Conservation (phyloP, 1,139 yeast species). For the Hemisphaericaspora xylanilytica region DNA sequence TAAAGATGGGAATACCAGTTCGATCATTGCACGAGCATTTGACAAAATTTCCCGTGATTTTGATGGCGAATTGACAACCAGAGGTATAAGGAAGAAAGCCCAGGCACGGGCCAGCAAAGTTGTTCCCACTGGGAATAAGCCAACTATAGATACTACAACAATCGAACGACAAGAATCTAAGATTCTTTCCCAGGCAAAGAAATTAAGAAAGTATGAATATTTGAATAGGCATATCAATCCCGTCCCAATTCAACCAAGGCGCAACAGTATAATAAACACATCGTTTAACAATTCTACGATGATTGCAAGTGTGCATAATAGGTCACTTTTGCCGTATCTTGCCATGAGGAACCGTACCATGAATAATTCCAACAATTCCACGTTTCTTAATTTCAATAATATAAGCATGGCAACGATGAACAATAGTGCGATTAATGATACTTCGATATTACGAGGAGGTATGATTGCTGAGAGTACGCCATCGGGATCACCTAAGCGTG, state of each 20-base stretch:
- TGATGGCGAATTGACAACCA: conserved; percentile 29
- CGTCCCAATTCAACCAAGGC: conserved; percentile 2
- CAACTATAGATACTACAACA: conserved; percentile 11
- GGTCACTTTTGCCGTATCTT: conserved; percentile 9
- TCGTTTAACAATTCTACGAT: conserved; percentile 12
- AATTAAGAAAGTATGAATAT: conserved; percentile 32
- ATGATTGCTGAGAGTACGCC: conserved; percentile 44
- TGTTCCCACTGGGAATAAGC: not conserved
- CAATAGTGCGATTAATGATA: conserved; percentile 13
- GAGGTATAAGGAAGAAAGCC: conserved; percentile 24
- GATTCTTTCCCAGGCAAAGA: conserved; percentile 30
- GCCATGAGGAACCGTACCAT: conserved; percentile 7
- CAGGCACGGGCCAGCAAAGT: not conserved
- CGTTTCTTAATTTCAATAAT: conserved; percentile 21
- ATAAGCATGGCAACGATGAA: conserved; percentile 23
- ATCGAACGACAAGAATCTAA: conserved; percentile 26
- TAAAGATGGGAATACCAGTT: conserved; percentile 27
- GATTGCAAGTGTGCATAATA: conserved; percentile 5
- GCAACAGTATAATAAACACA: conserved; percentile 11
- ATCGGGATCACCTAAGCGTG: conserved; percentile 28
- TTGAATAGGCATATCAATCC: conserved; percentile 30
- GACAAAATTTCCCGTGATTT: conserved; percentile 23
- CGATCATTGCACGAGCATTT: conserved; percentile 26
- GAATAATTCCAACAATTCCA: conserved; percentile 11
- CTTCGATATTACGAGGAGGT: conserved; percentile 33